Conservation (phyloP, 2,329 filamentous ascomycete species). For the Nectriaceae sp. region DNA sequence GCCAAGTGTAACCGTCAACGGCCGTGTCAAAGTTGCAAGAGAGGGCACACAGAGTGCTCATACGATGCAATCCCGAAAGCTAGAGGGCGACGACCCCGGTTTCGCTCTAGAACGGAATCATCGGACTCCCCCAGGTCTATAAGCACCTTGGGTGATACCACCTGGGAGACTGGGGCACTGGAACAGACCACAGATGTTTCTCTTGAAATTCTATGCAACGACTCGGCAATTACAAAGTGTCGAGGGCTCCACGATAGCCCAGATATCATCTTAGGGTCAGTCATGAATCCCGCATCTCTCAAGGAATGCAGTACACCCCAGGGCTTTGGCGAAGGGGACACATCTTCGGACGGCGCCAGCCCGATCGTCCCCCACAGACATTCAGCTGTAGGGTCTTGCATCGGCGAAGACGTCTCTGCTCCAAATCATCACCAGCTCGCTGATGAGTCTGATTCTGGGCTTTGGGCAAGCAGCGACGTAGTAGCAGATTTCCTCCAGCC, state of each 20-base stretch:
- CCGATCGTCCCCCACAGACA: neutral
- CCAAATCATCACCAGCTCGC: neutral
- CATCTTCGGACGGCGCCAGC: neutral
- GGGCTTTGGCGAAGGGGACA: neutral
- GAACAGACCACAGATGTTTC: neutral
- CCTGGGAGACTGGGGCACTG: neutral
- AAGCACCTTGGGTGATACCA: neutral
- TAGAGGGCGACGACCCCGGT: neutral
- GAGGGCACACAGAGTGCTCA: constrained; percentile 1
- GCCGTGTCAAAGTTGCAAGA: constrained; percentile 6
- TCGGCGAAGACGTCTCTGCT: neutral
- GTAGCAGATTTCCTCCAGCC: neutral
- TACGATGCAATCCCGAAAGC: neutral
- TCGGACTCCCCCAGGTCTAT: neutral
- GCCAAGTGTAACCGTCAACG: constrained; percentile 11
- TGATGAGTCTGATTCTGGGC: neutral
- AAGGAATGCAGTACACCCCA: neutral
- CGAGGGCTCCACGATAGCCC: neutral
- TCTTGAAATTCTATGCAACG: neutral
- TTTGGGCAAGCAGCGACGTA: neutral
- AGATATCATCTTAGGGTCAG: neutral
- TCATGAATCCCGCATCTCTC: neutral
- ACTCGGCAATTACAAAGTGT: neutral
- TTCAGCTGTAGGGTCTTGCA: neutral
- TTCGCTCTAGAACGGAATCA: neutral